These are phyloP conservation scores for Cercospora canescens DNA, from an alignment of 2,329 filamentous ascomycete species.

Conservation along the genomic window DNA sequence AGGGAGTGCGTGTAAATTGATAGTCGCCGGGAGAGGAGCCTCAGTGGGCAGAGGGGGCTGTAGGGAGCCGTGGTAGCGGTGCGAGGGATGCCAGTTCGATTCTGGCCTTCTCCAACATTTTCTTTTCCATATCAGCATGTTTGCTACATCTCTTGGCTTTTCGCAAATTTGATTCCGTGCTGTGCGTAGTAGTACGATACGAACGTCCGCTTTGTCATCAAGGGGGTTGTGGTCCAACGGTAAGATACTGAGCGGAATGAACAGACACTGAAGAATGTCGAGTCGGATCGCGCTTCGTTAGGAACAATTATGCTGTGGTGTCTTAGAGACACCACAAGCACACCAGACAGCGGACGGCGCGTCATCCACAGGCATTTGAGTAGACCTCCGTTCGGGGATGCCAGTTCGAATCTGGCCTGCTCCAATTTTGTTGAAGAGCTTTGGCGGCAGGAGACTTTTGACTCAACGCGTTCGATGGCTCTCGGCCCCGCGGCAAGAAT, in stretches of 20 bases:
- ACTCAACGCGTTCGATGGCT: no score
- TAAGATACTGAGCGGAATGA: neutral
- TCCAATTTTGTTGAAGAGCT: neutral
- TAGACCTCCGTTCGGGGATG: neutral
- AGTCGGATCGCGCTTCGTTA: neutral
- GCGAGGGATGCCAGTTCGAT: conserved; percentile 6
- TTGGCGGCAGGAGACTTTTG: no score
- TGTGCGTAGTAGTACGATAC: neutral
- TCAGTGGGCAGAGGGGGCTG: neutral
- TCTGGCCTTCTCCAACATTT: conserved; percentile 4
- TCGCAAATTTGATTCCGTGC: neutral
- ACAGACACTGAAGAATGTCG: neutral
- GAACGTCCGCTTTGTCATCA: neutral
- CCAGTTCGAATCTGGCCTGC: neutral
- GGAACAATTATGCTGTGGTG: neutral
- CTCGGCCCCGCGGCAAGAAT: no score
- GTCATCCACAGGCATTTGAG: neutral
- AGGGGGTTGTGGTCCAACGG: neutral
- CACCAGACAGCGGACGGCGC: neutral
- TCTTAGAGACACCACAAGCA: neutral
- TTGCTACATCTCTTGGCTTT: neutral
- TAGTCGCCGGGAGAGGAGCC: neutral
- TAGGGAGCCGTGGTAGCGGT: neutral
- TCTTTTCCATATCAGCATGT: neutral
- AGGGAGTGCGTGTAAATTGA: neutral